phyloP scores from a whole-genome alignment of 805 yeast species.

The Metschnikowia lochheadii region DNA sequence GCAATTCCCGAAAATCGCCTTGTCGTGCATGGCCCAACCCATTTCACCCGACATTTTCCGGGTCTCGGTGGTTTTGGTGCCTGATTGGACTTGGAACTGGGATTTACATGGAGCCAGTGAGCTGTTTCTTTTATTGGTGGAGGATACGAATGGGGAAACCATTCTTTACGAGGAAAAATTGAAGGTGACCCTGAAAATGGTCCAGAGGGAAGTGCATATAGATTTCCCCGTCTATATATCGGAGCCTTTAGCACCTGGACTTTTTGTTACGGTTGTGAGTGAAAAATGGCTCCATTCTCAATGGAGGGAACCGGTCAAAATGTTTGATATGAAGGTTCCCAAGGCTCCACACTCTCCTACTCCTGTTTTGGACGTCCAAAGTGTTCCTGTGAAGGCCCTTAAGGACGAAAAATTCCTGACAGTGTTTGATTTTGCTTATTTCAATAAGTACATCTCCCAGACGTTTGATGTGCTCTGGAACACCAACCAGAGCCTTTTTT shows the following conservation, averaged over 20 bases:
- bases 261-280: constrained; percentile 67
- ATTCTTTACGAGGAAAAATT: constrained; percentile 59
- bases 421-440: constrained; percentile 45
- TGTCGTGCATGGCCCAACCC: constrained; percentile 69
- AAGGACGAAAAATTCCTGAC: constrained; percentile 44
- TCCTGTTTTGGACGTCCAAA: constrained; percentile 48
- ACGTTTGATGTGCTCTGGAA: constrained; percentile 57
- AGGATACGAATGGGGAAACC: constrained; percentile 78
- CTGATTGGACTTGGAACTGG: constrained; percentile 77
- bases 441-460: constrained; percentile 76
- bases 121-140: constrained; percentile 66
- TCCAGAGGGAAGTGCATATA: constrained; percentile 51
- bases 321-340: constrained; percentile 53
- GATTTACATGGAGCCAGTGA: constrained; percentile 61
- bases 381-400: constrained; percentile 47
- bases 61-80: constrained; percentile 61
- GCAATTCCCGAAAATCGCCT: constrained; percentile 66
- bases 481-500: constrained; percentile 53
- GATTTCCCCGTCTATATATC: constrained; percentile 60
- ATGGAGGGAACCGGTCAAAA: constrained; percentile 54
- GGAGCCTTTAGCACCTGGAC: constrained; percentile 50
- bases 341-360: constrained; percentile 62
- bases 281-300: constrained; percentile 85
- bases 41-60: constrained; percentile 64
- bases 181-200: constrained; percentile 45